Evolutionary conservation across 2,329 filamentous ascomycete genomes (phyloP), one percentile per base, ranked within the genome.

Genomic region (Sarocladiaceae sp.): DNA sequence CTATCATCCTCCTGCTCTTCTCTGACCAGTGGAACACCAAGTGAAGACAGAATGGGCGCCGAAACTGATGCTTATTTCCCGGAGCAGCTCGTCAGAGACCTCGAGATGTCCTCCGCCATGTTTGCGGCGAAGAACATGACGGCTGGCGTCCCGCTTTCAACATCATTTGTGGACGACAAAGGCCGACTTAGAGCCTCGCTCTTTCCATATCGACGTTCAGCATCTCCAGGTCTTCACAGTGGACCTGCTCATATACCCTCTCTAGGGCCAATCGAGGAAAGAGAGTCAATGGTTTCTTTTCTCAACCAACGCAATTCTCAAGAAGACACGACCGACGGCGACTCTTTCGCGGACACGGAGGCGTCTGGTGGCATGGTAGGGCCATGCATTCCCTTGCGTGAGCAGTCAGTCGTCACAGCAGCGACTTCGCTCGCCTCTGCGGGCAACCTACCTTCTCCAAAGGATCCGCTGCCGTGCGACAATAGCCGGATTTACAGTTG

Each of bases 41-140:
- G 55, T 39, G 59, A 63, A 29, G 62, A 65, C 17, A 56, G 52
- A 29, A 61, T 68, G 50, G 56, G 66, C 63, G 59, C 59, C 17
- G 58, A 61, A 42, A 57, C 60, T 11, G 66, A 66, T 48, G 73
- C 72, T 60, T 82, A 75, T 63, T 66, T 83, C 17, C 76, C 80
- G 2, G 80, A 83, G 63, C 58, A 81, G 35, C 66, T 83, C n/a
- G 79, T 73, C 6, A 71, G 69, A 54, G 78, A 83, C 56, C 66
- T 83, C 42, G 75, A 80, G 59, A 59, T 69, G 20, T 80, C 76
- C 17, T 67, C 67, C 49, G 64, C 68, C 10, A 60, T 79, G 23
- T 82, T 82, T 52, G 65, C 65, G 23, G 70, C 76, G 13, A 77
- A 68, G 59, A 75, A 73, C 53, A 75, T 82, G 71, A 79, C 78